phyloP scores from a whole-genome alignment of 2,329 filamentous ascomycete species.

The Zymoseptoria tritici region DNA sequence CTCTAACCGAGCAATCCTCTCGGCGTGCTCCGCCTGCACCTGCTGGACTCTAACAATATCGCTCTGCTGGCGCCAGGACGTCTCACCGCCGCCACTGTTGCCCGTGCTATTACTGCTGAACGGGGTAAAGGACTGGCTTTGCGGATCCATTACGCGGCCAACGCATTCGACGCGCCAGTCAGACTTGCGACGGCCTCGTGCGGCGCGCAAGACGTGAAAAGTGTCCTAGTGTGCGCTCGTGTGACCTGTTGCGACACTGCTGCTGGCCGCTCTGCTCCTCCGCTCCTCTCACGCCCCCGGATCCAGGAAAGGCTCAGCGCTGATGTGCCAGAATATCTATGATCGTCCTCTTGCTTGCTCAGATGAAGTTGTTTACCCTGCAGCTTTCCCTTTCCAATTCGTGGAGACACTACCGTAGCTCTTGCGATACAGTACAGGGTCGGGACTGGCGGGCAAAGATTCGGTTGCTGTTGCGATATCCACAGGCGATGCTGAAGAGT shows the following conservation, averaged over 20 bases:
- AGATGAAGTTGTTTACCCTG: not conserved
- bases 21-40: slow-evolving; percentile 53
- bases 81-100: slow-evolving; percentile 22
- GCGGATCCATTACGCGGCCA: slow-evolving; percentile 50
- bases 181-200: slow-evolving; percentile 8
- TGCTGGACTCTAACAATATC: slow-evolving; percentile 56
- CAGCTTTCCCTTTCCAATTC: not conserved
- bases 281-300: not conserved
- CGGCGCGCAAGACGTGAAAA: slow-evolving; percentile 1
- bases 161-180: slow-evolving; percentile 17
- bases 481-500: not conserved
- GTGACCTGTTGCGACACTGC: slow-evolving; percentile 9
- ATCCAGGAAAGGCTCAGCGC: not conserved
- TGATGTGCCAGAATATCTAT: not conserved
- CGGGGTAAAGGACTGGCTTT: slow-evolving; percentile 54
- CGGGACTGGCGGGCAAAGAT: too few relatives aligned
- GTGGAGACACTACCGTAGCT: not conserved
- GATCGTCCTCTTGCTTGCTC: not conserved
- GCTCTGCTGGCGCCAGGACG: slow-evolving; percentile 56
- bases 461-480: not conserved
- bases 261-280: slow-evolving; percentile 1
- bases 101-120: slow-evolving; percentile 7
- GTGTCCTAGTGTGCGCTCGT: not conserved
- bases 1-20: slow-evolving; percentile 55
- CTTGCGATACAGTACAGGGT: not conserved